Percentiles rank a stretch among this genome's conserved stretches.
phyloP scores from a whole-genome alignment of 1,284 basidiomycete species.

The Moesziomyces parantarcticus region DNA sequence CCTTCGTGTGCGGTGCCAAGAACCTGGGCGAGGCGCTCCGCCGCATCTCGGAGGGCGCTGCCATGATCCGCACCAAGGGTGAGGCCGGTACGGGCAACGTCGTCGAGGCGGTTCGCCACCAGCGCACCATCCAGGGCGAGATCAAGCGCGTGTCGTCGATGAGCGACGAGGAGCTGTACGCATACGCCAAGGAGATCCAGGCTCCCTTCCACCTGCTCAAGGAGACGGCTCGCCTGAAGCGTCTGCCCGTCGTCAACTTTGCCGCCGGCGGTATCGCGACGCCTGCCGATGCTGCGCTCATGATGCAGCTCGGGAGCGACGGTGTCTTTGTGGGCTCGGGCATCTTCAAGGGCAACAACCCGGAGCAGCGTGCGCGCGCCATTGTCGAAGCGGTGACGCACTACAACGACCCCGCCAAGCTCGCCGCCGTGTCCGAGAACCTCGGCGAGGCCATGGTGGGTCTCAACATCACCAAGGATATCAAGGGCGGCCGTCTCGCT shows the following conservation, averaged over 20 bases:
- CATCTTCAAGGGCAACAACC: constrained; percentile 79
- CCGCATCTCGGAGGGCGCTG: constrained; percentile 91
- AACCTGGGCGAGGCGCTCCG: constrained; percentile 86
- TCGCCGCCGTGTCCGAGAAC: constrained; percentile 82
- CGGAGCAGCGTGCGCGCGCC: constrained; percentile 91
- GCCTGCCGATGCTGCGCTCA: constrained; percentile 95
- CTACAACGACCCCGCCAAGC: constrained; percentile 71
- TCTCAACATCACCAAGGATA: constrained; percentile 75
- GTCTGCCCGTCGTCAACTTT: constrained; percentile 83
- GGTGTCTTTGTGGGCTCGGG: constrained; percentile 75
- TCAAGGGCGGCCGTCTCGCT: constrained; percentile 63
- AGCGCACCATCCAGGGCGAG: constrained; percentile 82
- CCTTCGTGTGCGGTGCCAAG: constrained; percentile 74
- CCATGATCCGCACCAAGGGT: constrained; percentile 70
- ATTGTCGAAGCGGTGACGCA: constrained; percentile 98
- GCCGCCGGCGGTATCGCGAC: constrained; percentile 93
- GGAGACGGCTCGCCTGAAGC: constrained; percentile 92
- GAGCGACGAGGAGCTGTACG: constrained; percentile 97
- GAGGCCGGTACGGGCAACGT: constrained; percentile 95
- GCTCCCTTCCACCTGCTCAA: constrained; percentile 98
- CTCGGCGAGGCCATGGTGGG: constrained; percentile 93
- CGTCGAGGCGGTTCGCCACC: constrained; percentile 90
- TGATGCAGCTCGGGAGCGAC: constrained; percentile 99
- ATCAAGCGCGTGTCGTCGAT: constrained; percentile 80
- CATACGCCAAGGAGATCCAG: constrained; percentile 86